phyloP scores from a whole-genome alignment of 768 basidiomycete genomes.

The Brasilioporus rufonigricans region DNA sequence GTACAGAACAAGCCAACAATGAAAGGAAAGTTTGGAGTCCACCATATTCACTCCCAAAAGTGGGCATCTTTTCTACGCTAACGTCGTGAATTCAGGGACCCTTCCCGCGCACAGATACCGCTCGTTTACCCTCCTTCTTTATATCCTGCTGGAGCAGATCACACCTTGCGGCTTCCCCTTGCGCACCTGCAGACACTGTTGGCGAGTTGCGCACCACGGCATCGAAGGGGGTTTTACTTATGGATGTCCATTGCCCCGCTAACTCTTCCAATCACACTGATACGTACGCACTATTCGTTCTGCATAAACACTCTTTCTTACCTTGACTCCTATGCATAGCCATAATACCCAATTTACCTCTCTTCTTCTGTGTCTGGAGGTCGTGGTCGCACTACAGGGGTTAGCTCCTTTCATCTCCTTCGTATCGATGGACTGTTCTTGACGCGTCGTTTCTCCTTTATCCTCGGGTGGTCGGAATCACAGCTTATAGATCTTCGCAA shows the following conservation, averaged over 20 bases:
- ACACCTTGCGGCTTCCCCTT: constrained; percentile 33
- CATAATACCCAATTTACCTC: constrained; percentile 78
- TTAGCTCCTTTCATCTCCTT: constrained; percentile 24
- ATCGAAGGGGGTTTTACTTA: constrained; percentile 60
- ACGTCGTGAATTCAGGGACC: not conserved
- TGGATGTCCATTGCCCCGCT: constrained; percentile 70
- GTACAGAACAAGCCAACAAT: constrained; percentile 14
- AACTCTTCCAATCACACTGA: constrained; percentile 71
- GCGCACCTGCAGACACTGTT: constrained; percentile 52
- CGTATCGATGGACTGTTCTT: not conserved
- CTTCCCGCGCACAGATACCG: constrained; percentile 46
- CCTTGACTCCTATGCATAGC: constrained; percentile 41
- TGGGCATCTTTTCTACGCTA: not conserved
- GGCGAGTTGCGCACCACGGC: constrained; percentile 54
- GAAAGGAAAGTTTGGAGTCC: constrained; percentile 8
- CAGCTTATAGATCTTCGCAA: constrained; percentile 69
- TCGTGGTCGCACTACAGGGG: constrained; percentile 85
- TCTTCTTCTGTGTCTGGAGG: constrained; percentile 84
- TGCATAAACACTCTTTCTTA: not conserved
- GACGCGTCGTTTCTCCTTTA: not conserved
- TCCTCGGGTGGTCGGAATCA: not conserved
- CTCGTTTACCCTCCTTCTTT: constrained; percentile 47
- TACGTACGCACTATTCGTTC: constrained; percentile 51
- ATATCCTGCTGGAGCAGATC: constrained; percentile 39
- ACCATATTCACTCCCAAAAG: constrained; percentile 9